phyloP scores from a whole-genome alignment of 2,329 filamentous ascomycete species.

The Talaromyces sp. region DNA sequence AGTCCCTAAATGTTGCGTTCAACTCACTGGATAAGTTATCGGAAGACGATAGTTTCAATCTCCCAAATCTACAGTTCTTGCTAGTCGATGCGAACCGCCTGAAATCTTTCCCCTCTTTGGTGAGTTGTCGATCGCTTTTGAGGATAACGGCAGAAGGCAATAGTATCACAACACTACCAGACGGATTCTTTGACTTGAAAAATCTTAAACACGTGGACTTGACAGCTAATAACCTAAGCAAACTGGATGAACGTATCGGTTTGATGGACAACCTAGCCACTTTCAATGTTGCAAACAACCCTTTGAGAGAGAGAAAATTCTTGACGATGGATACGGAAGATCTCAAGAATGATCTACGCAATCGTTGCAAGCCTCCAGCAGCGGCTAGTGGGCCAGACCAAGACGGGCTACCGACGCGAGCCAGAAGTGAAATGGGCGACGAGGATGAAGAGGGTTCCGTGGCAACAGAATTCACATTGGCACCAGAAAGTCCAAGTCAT shows the following conservation, averaged over 20 bases:
- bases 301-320: conserved; percentile 82
- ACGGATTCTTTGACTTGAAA: conserved; percentile 66
- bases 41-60: conserved; percentile 49
- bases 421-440: conserved; percentile 8
- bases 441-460: conserved; percentile 39
- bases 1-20: conserved; percentile 71
- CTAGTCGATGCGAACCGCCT: conserved; percentile 80
- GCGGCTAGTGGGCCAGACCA: neutral
- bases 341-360: conserved; percentile 69
- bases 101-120: conserved; percentile 67
- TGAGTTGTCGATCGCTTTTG: conserved; percentile 68
- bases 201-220: conserved; percentile 76
- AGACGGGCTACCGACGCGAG: neutral
- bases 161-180: conserved; percentile 69
- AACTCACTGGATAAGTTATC: conserved; percentile 65
- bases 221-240: conserved; percentile 75
- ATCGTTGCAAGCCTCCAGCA: conserved; percentile 55
- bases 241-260: conserved; percentile 71
- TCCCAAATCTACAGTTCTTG: conserved; percentile 71
- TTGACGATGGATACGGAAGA: conserved; percentile 75
- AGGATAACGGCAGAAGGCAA: conserved; percentile 81
- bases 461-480: conserved; percentile 40
- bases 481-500: conserved; percentile 43
- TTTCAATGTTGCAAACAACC: conserved; percentile 82
- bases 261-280: conserved; percentile 73